A percentile compares a stretch with the other conserved stretches of the same genome.
Evolutionary conservation across 441 rosid genomes (phyloP).

Genomic region (Erysimum cheiri): DNA sequence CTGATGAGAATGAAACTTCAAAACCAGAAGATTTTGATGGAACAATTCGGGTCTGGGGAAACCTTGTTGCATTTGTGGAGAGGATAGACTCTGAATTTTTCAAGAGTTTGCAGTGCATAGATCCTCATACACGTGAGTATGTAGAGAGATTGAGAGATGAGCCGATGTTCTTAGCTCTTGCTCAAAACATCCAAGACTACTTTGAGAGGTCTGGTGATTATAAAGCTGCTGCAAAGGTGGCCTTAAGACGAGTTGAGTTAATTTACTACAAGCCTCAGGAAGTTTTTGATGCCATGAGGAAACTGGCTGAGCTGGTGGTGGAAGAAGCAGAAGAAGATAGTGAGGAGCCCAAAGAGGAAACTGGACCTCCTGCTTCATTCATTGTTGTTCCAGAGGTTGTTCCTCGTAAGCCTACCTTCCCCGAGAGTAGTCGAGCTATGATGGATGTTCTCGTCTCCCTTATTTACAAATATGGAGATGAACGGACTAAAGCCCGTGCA

Average conservation of each 20-base stretch:
- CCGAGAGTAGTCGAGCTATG: constrained; percentile 68
- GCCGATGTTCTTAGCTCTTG: constrained; percentile 66
- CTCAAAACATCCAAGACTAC: constrained; percentile 76
- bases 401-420: constrained; percentile 76
- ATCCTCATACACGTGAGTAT: constrained; percentile 80
- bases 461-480: constrained; percentile 79
- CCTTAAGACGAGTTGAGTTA: constrained; percentile 65
- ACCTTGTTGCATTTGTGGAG: constrained; percentile 78
- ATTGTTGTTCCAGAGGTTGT: constrained; percentile 65
- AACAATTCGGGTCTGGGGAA: constrained; percentile 73
- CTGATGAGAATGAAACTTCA: constrained; percentile 72
- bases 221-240: constrained; percentile 74
- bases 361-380: constrained; percentile 57
- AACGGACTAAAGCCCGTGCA: constrained; percentile 84
- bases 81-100: constrained; percentile 75
- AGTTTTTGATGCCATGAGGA: constrained; percentile 84
- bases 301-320: constrained; percentile 59
- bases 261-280: constrained; percentile 80
- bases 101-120: constrained; percentile 81
- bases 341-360: constrained; percentile 55
- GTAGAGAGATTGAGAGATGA: constrained; percentile 78
- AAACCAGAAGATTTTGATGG: constrained; percentile 62
- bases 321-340: constrained; percentile 53
- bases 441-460: constrained; percentile 76
- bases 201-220: constrained; percentile 56